Evolutionary conservation across 768 basidiomycete species (phyloP).

Genomic region (Leccinum truebloodii): DNA sequence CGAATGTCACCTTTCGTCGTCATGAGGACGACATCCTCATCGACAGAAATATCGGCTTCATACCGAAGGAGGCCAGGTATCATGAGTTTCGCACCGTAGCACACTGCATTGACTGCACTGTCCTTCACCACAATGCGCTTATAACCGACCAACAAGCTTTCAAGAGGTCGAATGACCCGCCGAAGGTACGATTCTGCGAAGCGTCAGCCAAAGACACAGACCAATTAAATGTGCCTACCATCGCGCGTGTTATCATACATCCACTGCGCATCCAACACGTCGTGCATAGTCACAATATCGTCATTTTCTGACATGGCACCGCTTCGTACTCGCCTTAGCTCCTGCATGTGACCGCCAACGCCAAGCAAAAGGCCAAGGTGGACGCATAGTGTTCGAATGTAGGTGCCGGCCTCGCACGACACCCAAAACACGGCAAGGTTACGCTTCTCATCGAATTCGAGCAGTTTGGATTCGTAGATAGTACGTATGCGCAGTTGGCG

Average conservation of each 20-base stretch:
- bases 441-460: conserved; percentile 97
- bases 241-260: conserved; percentile 96
- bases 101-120: conserved; percentile 97
- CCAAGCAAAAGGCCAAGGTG: conserved; percentile 93
- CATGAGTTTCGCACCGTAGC: conserved; percentile 99
- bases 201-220: conserved; percentile 15
- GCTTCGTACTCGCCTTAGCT: conserved; percentile 89
- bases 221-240: conserved; percentile 49
- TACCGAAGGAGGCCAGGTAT: conserved; percentile 97
- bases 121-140: conserved; percentile 99
- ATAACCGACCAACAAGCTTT: conserved; percentile 92
- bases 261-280: conserved; percentile 99
- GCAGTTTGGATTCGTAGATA: conserved; percentile 91
- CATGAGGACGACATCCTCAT: conserved; percentile 98
- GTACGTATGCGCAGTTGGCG: conserved; percentile 97
- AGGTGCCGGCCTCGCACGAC: conserved; percentile 97
- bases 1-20: conserved; percentile 82
- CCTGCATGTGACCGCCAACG: conserved; percentile 99
- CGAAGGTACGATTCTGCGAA: conserved; percentile 89
- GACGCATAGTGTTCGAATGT: conserved; percentile 95
- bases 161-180: conserved; percentile 90
- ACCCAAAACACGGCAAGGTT: conserved; percentile 99
- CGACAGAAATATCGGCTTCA: conserved; percentile 89
- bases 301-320: conserved; percentile 98
- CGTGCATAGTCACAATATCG: conserved; percentile 99